phyloP scores from a whole-genome alignment of 345 rosid species.

The Balakata baccata region DNA sequence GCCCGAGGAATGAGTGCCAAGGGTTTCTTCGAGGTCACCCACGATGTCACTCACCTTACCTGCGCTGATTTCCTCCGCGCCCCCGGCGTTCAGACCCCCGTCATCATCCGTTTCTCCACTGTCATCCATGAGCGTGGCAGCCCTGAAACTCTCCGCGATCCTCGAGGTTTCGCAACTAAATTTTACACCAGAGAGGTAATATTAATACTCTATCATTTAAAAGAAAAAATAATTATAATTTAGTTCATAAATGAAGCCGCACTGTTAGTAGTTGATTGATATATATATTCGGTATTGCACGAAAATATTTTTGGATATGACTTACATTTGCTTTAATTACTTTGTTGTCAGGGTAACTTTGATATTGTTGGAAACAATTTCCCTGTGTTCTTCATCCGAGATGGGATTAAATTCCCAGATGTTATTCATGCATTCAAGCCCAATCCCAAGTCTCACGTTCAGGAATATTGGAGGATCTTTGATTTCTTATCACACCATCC shows the following conservation, averaged over 20 bases:
- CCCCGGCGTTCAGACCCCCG: conserved; percentile 87
- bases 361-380: conserved; percentile 97
- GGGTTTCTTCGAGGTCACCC: conserved; percentile 97
- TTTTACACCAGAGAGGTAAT: conserved; percentile 92
- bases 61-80: conserved; percentile 96
- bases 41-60: conserved; percentile 62
- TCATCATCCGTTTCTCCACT: conserved; percentile 93
- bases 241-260: too few species aligned
- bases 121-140: conserved; percentile 97
- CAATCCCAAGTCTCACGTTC: conserved; percentile 89
- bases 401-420: conserved; percentile 96
- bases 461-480: conserved; percentile 91
- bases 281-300: too few species aligned
- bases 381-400: conserved; percentile 89
- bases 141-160: conserved; percentile 94
- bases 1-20: conserved; percentile 96
- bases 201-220: too few species aligned
- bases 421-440: conserved; percentile 89
- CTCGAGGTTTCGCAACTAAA: conserved; percentile 94
- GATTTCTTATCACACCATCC: conserved; percentile 96
- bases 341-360: conserved; percentile 70
- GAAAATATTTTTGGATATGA: too few species aligned
- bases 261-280: too few species aligned
- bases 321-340: not conserved
- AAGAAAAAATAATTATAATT: too few species aligned